phyloP scores from a whole-genome alignment of 805 yeast species.

The Candida endomychidarum region DNA sequence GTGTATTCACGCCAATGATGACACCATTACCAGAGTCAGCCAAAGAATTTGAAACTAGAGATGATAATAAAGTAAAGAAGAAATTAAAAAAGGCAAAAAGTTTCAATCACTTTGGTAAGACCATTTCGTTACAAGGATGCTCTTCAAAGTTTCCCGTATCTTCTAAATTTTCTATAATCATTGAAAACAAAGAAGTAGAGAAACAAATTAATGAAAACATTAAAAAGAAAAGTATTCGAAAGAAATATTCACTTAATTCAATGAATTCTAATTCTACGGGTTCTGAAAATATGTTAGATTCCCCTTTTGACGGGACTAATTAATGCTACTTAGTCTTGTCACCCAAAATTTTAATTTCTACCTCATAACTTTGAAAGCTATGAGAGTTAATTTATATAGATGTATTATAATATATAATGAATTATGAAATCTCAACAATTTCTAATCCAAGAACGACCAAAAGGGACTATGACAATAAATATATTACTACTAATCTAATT shows the following conservation, averaged over 20 bases:
- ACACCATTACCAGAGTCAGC: not conserved
- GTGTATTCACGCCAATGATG: not conserved
- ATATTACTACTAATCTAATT: slow-evolving; percentile 14
- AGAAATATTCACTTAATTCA: not conserved
- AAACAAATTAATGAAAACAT: not conserved
- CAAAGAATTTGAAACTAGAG: not conserved
- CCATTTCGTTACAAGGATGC: slow-evolving; percentile 10
- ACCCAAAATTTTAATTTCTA: too few relatives aligned
- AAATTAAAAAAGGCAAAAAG: slow-evolving; percentile 10
- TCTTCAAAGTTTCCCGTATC: slow-evolving; percentile 8
- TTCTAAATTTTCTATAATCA: slow-evolving; percentile 6
- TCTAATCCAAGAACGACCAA: too few relatives aligned
- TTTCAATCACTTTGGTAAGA: not conserved
- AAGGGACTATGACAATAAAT: too few relatives aligned
- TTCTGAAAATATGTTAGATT: slow-evolving; percentile 1
- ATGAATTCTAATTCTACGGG: slow-evolving; percentile 1
- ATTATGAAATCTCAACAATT: too few relatives aligned
- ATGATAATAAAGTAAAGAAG: slow-evolving; percentile 4
- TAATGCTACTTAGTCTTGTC: too few relatives aligned
- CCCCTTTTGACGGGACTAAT: too few relatives aligned
- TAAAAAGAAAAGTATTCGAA: not conserved
- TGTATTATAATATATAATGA: slow-evolving; percentile 1
- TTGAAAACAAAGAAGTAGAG: slow-evolving; percentile 8
- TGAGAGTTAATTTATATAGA: not conserved
- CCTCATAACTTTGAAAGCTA: not conserved